Evolutionary conservation across 140 eudicot species (phyloP).

Genomic region (Senecio squalidus): DNA sequence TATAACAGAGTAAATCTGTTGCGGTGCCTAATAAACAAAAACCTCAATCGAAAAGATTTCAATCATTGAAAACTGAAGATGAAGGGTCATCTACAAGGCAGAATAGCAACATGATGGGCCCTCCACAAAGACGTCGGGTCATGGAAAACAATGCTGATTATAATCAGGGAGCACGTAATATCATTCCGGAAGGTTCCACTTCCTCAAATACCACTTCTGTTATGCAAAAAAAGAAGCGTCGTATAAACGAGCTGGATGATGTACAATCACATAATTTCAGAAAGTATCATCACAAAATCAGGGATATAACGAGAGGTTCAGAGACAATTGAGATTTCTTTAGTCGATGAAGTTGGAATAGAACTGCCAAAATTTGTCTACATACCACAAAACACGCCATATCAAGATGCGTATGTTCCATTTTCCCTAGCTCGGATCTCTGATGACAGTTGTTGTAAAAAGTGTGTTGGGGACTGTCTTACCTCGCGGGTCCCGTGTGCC

Average conservation of each 20-base stretch:
- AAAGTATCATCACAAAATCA: conserved; percentile 15
- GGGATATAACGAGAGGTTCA: conserved; percentile 58
- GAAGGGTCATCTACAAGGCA: conserved; percentile 29
- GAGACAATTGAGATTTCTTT: conserved; percentile 55
- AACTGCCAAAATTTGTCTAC: conserved; percentile 49
- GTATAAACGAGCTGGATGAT: conserved; percentile 1
- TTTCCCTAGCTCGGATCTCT: conserved; percentile 70
- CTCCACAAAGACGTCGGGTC: not conserved
- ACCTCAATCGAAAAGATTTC: conserved; percentile 26
- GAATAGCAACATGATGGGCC: not conserved
- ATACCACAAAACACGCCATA: conserved; percentile 35
- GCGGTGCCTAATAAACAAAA: conserved; percentile 18
- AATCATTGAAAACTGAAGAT: conserved; percentile 18
- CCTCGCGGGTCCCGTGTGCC: conserved; percentile 62
- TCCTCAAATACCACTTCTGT: conserved; percentile 2
- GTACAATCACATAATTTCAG: too few species aligned
- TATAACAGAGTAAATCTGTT: conserved; percentile 14
- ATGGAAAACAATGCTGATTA: conserved; percentile 13
- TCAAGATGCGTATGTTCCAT: conserved; percentile 56
- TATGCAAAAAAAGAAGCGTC: conserved; percentile 17
- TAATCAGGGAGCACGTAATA: not conserved
- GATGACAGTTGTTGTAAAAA: conserved; percentile 69
- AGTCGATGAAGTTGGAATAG: conserved; percentile 39
- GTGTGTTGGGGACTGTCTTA: conserved; percentile 66
- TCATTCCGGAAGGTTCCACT: conserved; percentile 20